Base-by-base conservation (phyloP, 2,329 filamentous ascomycete genomes). In the Colletotrichum trifolii region DNA sequence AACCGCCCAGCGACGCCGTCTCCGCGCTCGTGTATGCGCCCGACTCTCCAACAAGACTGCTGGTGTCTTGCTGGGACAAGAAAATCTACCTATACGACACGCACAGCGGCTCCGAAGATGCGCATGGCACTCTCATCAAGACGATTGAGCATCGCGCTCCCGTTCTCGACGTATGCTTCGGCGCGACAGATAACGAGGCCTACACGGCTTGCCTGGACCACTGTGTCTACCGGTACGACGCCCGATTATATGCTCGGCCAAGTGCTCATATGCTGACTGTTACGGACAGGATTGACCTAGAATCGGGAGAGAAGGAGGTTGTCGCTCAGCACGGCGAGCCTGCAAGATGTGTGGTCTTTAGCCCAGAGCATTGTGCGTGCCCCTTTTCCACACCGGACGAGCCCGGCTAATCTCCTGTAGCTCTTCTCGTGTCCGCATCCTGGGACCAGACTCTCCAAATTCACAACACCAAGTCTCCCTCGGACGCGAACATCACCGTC, bases 21-120 rank as follows among this genome's bases (percentile, higher is more conserved):
- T 97, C 95, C 52, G 85, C 93, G 33, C 83, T 98, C 73, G 89
- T 89, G 74, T 99, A 97, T 83, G 93, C 94, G 69, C 92, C 93
- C 40, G 81, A 85, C 67, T 88, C 89, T n/a, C 85, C 90, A 3
- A 88, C 85, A 58, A 91, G 89, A 71, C 85, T 99, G 42, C 87
- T 96, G n/a, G 94, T 95, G 71, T 91, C 94, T 10, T 97, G 94
- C 60, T 99, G 96, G 96, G 95, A 98, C 79, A 93, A 90, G 78
- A 88, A 93, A 76, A 88, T 97, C 60, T 97, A 97, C 78, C 84
- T 95, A 56, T 98, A 98, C 83, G 92, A 97, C 74, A 86, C 91
- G 64, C 80, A 82, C 15, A 78, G 79, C 49, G 81, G 82, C 67
- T 85, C 85, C 61, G 85, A 87, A 25, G 83, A 85, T 68, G 83